Evolutionary conservation across 257 asterid species (phyloP).

Genomic region (Handroanthus guayacan): DNA sequence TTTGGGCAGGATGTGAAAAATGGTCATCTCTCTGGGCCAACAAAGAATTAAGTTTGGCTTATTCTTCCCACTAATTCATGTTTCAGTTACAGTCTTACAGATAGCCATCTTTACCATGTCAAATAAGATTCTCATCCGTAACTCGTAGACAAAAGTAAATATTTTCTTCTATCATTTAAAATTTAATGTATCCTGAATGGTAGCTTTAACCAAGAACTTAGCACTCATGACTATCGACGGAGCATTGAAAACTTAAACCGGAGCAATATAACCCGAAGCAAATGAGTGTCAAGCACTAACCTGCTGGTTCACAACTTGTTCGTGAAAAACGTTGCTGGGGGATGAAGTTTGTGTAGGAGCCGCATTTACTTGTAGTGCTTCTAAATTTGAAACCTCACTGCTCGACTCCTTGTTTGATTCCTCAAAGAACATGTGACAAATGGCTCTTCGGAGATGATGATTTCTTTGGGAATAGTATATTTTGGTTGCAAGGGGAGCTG

Average conservation of each 20-base stretch:
- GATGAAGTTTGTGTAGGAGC: conserved; percentile 44
- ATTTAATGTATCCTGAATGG: conserved; percentile 3
- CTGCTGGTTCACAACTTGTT: conserved; percentile 56
- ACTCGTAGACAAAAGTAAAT: conserved; percentile 26
- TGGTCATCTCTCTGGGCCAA: conserved; percentile 57
- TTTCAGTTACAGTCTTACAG: conserved; percentile 23
- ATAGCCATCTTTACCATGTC: conserved; percentile 37
- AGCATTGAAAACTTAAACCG: not conserved
- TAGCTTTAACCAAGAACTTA: conserved; percentile 9
- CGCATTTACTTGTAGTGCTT: conserved; percentile 48
- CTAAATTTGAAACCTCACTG: conserved; percentile 44
- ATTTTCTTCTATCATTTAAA: conserved; percentile 33
- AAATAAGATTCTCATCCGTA: conserved; percentile 15
- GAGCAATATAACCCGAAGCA: conserved; percentile 33
- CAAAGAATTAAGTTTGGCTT: conserved; percentile 43
- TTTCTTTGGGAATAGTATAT: conserved; percentile 76
- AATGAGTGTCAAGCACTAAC: conserved; percentile 47
- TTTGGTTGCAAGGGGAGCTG: conserved; percentile 93
- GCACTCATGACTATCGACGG: conserved; percentile 2
- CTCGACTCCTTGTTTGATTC: conserved; percentile 49
- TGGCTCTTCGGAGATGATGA: conserved; percentile 65
- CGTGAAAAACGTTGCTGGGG: conserved; percentile 47
- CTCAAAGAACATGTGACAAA: conserved; percentile 63
- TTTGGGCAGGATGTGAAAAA: conserved; percentile 43
- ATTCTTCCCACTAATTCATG: conserved; percentile 37